A percentile compares a stretch with the other conserved stretches of the same genome.
Conservation (phyloP, 306 rosid genomes). For the Ziziphus jujuba region DNA sequence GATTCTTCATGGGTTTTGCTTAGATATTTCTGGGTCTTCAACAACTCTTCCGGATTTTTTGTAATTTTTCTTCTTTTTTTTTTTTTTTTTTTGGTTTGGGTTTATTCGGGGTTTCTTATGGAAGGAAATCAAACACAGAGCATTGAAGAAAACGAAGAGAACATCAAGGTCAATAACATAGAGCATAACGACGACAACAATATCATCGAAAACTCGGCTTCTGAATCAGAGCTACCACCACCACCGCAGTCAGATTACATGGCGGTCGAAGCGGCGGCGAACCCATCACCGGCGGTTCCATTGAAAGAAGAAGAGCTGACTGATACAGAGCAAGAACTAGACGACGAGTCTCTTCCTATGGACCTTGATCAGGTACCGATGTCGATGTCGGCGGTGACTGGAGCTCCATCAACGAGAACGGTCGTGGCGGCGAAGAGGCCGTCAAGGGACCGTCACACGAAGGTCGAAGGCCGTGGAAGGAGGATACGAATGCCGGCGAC, state of each 20-base stretch:
- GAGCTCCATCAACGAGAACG: not conserved
- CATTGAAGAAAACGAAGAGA: constrained; percentile 24
- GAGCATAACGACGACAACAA: constrained; percentile 15
- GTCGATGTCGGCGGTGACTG: constrained; percentile 7
- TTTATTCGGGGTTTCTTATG: constrained; percentile 23
- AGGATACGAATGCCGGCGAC: constrained; percentile 84
- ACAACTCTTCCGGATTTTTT: not conserved
- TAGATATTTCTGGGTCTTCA: constrained; percentile 6
- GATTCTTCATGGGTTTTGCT: constrained; percentile 10
- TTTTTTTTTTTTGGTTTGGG: no score
- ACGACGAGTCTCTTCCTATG: constrained; percentile 33
- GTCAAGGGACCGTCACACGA: constrained; percentile 84
- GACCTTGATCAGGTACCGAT: constrained; percentile 31
- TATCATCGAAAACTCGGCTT: constrained; percentile 18
- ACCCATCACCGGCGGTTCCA: constrained; percentile 8
- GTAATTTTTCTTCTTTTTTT: no score
- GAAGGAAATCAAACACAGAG: constrained; percentile 25
- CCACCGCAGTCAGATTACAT: constrained; percentile 10
- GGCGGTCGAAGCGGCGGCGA: constrained; percentile 16
- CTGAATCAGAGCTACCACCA: constrained; percentile 8
- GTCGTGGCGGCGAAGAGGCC: constrained; percentile 29
- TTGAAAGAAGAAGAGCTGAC: constrained; percentile 60
- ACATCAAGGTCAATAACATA: constrained; percentile 9
- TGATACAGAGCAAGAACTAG: constrained; percentile 34
- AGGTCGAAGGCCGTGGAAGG: constrained; percentile 90